Conservation (phyloP, 805 yeast species). For the Teunomyces barrocoloradensis region DNA sequence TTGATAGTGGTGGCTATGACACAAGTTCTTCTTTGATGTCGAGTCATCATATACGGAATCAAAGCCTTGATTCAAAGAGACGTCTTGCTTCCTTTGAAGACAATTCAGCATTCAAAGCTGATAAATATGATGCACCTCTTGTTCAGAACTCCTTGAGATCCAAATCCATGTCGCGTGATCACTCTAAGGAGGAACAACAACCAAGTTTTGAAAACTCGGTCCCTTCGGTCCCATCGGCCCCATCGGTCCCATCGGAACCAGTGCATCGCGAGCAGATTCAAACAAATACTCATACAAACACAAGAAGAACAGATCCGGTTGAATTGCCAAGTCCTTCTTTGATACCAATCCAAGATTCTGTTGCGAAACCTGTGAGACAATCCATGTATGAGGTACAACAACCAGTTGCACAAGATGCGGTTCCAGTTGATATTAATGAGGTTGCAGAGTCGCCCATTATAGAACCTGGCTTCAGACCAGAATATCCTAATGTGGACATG, state of each 20-base stretch:
- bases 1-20: not conserved
- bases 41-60: not conserved
- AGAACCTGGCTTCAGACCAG: not conserved
- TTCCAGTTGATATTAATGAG: not conserved
- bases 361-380: not conserved
- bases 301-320: not conserved
- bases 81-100: not conserved
- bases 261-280: too few species aligned
- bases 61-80: not conserved
- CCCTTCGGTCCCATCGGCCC: too few species aligned
- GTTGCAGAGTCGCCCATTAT: not conserved
- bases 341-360: not conserved
- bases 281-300: not conserved
- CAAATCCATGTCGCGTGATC: not conserved
- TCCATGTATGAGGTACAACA: not conserved
- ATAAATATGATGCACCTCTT: not conserved
- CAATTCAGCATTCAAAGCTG: not conserved
- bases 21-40: conserved; percentile 1
- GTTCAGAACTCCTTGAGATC: not conserved
- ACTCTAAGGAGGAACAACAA: not conserved
- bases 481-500: conserved; percentile 1
- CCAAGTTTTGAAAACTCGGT: not conserved
- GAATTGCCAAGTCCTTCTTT: not conserved
- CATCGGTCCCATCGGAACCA: not conserved
- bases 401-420: not conserved